Evolutionary conservation across 805 yeast genomes (phyloP).

Genomic region (Cyberlindnera samutprakarnensis): DNA sequence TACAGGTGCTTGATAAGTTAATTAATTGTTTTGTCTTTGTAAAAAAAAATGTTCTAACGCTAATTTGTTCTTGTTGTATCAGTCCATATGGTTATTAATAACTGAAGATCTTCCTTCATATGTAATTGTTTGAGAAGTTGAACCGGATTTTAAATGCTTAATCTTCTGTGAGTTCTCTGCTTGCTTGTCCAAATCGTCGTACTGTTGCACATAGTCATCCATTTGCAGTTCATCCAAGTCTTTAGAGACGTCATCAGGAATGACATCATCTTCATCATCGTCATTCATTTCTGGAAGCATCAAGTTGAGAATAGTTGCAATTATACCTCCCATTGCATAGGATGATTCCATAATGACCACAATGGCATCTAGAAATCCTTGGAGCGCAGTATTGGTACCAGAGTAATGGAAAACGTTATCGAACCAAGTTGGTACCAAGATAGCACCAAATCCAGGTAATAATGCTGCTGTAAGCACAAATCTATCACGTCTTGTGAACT

Average conservation of each 20-base stretch:
- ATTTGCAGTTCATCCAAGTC: constrained; percentile 17
- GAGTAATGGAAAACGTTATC: constrained; percentile 52
- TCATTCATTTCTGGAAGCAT: constrained; percentile 53
- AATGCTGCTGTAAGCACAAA: constrained; percentile 61
- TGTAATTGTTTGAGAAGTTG: background rate
- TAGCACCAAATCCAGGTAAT: constrained; percentile 61
- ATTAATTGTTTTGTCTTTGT: no score
- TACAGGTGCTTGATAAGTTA: no score
- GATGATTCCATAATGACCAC: constrained; percentile 66
- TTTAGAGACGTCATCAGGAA: constrained; percentile 5
- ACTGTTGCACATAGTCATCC: constrained; percentile 20
- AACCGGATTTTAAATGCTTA: background rate
- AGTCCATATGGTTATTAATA: no score
- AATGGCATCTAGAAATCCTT: constrained; percentile 63
- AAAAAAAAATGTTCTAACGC: no score
- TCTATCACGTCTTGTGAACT: constrained; percentile 65
- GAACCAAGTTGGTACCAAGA: constrained; percentile 61
- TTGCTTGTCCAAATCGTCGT: constrained; percentile 17
- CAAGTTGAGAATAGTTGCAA: constrained; percentile 55
- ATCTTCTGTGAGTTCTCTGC: constrained; percentile 4
- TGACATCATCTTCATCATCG: constrained; percentile 19
- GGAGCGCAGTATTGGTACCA: constrained; percentile 49
- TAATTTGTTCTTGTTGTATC: no score
- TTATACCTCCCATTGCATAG: constrained; percentile 61
- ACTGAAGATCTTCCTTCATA: background rate